These are phyloP conservation scores for Yarrowia yakushimensis DNA, from an alignment of 805 yeast genomes.

Conservation along the genomic window DNA sequence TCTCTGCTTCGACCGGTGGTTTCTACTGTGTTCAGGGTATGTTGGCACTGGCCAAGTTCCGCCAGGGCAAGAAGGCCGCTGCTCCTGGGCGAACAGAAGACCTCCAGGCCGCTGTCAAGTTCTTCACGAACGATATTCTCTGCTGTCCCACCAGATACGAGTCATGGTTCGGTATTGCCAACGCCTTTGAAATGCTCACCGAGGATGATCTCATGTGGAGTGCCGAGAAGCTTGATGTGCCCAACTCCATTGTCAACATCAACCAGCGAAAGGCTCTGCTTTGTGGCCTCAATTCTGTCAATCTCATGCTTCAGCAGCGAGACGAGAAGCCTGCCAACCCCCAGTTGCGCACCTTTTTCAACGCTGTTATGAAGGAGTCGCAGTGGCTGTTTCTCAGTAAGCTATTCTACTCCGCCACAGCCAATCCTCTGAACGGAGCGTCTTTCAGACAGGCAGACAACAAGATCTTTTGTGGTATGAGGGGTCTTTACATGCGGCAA, in stretches of 20 bases:
- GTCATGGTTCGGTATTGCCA: constrained; percentile 82
- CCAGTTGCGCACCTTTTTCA: constrained; percentile 2
- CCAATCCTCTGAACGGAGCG: constrained; percentile 43
- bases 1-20: constrained; percentile 49
- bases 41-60: constrained; percentile 61
- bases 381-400: constrained; percentile 56
- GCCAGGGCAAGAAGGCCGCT: constrained; percentile 68
- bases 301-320: constrained; percentile 36
- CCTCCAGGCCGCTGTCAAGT: constrained; percentile 64
- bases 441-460: constrained; percentile 54
- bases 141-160: constrained; percentile 69
- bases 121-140: constrained; percentile 62
- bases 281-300: constrained; percentile 72
- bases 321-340: neutral
- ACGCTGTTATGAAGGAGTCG: constrained; percentile 35
- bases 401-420: constrained; percentile 46
- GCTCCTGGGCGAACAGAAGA: constrained; percentile 76
- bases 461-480: constrained; percentile 34
- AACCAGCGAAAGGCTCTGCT: constrained; percentile 66
- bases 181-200: constrained; percentile 68
- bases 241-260: constrained; percentile 46
- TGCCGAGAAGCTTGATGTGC: constrained; percentile 67
- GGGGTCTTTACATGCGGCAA: constrained; percentile 31
- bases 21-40: constrained; percentile 69
- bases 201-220: constrained; percentile 94